Percentiles rank a stretch among this genome's conserved stretches.
Conservation (phyloP, 768 basidiomycete species). For the Panaeolus cyanescens region DNA sequence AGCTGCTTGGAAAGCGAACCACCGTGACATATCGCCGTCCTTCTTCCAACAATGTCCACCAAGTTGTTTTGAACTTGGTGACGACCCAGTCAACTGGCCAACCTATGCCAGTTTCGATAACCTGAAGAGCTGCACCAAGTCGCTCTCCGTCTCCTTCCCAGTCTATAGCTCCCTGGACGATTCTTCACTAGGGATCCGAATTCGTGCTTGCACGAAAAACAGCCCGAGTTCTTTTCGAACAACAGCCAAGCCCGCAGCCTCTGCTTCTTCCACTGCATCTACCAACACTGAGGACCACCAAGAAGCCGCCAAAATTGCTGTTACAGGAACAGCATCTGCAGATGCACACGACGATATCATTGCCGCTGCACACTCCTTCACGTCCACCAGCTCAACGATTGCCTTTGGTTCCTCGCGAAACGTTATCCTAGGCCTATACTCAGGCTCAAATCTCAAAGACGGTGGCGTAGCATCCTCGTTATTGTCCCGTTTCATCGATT, state of each 20-base stretch:
- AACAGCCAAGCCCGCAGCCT: not conserved
- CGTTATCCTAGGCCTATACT: not conserved
- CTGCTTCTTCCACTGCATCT: not conserved
- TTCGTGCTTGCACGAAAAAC: not conserved
- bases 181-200: not conserved
- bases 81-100: not conserved
- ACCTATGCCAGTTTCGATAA: not conserved
- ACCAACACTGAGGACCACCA: not conserved
- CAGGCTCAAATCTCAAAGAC: not conserved
- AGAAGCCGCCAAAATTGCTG: not conserved
- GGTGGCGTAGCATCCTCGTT: not conserved
- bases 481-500: not conserved
- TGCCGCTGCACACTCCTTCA: not conserved
- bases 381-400: not conserved
- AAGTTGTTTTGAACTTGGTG: not conserved
- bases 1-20: not conserved
- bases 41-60: not conserved
- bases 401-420: not conserved
- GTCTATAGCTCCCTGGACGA: not conserved
- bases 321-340: not conserved
- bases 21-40: not conserved
- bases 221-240: not conserved
- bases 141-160: not conserved
- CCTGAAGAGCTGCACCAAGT: not conserved
- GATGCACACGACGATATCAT: not conserved